Evolutionary conservation across 2,329 filamentous ascomycete genomes (phyloP), one percentile per base, ranked within the genome.

Genomic region (Fusarium irregulare): DNA sequence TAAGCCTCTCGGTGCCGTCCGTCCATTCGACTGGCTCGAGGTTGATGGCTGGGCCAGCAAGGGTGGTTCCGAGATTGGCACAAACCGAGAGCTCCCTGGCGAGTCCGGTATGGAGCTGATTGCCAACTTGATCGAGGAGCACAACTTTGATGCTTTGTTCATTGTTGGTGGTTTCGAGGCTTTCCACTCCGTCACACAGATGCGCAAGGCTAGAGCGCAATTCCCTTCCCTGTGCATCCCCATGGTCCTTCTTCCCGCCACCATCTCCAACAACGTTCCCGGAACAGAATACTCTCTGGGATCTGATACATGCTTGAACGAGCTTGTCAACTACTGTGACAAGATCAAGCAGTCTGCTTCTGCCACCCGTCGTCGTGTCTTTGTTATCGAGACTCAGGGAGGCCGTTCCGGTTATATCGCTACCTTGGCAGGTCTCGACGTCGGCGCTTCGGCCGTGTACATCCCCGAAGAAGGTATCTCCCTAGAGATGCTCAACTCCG

Each of bases 381-480:
- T 99, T 81, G 94, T 99, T 56, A 95, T 99, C 57, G 96, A 99
- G 83, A 98, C 96, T 0, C 96, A 99, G 83, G 96, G 96, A 75
- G 96, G 96, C 37, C 91, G 93, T 60, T 98, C 93, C 7, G 96
- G 96, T 21, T 99, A 98, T 80, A 89, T 98, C 64, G 95, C 95
- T 28, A 97, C 93, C 0, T 87, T 98, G 59, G 94, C 92, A 16
- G 96, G 95, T 51, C 88, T 99, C 16, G 90, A 91, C n/a, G 93
- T 98, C 18, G 96, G 96, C 58, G 96, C 96, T 11, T 87, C 92
- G 16, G 94, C 95, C 2, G 94, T 98, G 14, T 99, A 99, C 82
- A 98, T 95, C 7, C 96, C 96, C 2, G 96, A 99, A 81, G 94
- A 99, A 81, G 96, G 96, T 9, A 93, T 99, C 81, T 92, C 91